phyloP scores from a whole-genome alignment of 441 rosid species.

The Metrosideros polymorpha region DNA sequence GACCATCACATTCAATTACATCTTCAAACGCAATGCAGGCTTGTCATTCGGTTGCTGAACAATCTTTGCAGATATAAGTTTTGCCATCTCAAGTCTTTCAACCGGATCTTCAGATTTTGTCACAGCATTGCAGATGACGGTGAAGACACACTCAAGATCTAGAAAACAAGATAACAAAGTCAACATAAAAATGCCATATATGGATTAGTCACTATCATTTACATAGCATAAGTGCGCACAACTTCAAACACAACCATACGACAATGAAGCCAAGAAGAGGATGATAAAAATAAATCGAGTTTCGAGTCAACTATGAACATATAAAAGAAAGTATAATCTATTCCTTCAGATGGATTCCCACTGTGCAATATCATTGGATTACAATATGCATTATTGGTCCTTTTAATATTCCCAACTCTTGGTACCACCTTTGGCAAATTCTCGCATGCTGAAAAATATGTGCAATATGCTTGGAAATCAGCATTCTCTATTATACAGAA shows the following conservation, averaged over 20 bases:
- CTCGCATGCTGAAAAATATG: neutral
- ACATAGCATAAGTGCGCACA: neutral
- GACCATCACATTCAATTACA: conserved; percentile 30
- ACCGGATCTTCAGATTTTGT: conserved; percentile 46
- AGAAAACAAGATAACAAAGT: conserved; percentile 1
- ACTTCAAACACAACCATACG: neutral
- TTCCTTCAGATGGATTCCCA: neutral
- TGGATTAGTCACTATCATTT: neutral
- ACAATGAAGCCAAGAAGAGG: neutral
- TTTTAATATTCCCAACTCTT: neutral
- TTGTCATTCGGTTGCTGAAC: conserved; percentile 82
- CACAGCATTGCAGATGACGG: conserved; percentile 88
- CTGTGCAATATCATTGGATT: neutral
- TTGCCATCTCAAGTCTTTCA: conserved; percentile 67
- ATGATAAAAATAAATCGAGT: neutral
- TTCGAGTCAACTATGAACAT: neutral
- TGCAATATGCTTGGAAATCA: neutral
- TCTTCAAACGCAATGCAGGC: conserved; percentile 84
- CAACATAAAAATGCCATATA: neutral
- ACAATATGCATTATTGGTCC: neutral
- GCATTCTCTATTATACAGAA: neutral
- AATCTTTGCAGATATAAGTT: conserved; percentile 62
- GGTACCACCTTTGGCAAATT: neutral
- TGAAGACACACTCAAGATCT: conserved; percentile 96
- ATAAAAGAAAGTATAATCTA: neutral